Evolutionary conservation across 352 stramenopile species (phyloP).

Genomic region (Pythium chondricola): DNA sequence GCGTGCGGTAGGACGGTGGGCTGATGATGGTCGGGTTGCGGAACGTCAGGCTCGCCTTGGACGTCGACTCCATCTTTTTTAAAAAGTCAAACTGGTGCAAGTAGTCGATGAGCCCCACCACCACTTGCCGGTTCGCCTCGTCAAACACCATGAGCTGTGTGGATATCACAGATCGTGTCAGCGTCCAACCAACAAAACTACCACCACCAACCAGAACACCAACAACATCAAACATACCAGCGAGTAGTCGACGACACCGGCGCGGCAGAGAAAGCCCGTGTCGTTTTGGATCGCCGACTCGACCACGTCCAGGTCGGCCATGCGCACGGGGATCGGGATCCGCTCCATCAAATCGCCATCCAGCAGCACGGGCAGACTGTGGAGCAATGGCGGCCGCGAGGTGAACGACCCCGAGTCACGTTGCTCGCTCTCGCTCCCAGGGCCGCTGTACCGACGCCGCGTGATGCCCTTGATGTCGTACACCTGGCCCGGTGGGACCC

Average conservation of each 20-base stretch:
- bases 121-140: slow-evolving; percentile 64
- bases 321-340: slow-evolving; percentile 69
- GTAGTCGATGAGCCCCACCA: slow-evolving; percentile 82
- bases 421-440: slow-evolving; percentile 20
- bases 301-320: slow-evolving; percentile 53
- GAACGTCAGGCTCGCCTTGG: slow-evolving; percentile 79
- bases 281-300: slow-evolving; percentile 72
- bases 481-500: slow-evolving; percentile 69
- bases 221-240: slow-evolving; percentile 35
- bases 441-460: slow-evolving; percentile 56
- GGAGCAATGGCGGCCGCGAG: slow-evolving; percentile 8
- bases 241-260: slow-evolving; percentile 84
- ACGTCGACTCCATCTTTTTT: slow-evolving; percentile 88
- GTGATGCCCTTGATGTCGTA: slow-evolving; percentile 86
- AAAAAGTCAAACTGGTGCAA: slow-evolving; percentile 86
- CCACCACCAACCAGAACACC: not conserved
- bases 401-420: slow-evolving; percentile 18
- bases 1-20: slow-evolving; percentile 65
- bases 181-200: not conserved
- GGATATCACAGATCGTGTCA: not conserved
- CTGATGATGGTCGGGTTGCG: slow-evolving; percentile 82
- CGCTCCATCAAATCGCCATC: slow-evolving; percentile 79
- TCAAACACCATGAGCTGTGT: slow-evolving; percentile 73
- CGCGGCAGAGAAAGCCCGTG: slow-evolving; percentile 61
- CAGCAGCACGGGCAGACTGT: slow-evolving; percentile 60